phyloP scores from a whole-genome alignment of 192 early-diverging fungal genomes.

The Chytriomyces confervae region DNA sequence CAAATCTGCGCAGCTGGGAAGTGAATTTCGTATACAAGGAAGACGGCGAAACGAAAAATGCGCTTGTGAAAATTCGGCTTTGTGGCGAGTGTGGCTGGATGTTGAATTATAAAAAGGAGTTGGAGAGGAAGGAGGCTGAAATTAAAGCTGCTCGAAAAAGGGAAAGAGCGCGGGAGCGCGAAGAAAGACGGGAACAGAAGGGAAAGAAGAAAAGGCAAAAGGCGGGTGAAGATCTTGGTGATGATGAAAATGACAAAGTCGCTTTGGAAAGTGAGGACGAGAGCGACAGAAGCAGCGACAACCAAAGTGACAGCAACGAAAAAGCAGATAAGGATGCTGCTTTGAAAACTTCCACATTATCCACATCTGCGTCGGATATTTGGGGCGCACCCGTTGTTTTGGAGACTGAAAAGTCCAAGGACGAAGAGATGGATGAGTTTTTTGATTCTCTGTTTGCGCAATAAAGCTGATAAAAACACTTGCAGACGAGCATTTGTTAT shows the following conservation, averaged over 20 bases:
- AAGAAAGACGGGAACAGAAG: conserved; percentile 4
- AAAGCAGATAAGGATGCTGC: conserved; percentile 18
- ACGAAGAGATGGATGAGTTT: conserved; percentile 72
- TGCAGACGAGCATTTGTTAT: too few relatives aligned
- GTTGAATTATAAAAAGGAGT: conserved; percentile 74
- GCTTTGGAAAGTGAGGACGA: neutral
- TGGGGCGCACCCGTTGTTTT: conserved; percentile 28
- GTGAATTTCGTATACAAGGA: conserved; percentile 86
- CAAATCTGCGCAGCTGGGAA: conserved; percentile 76
- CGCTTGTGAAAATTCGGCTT: conserved; percentile 80
- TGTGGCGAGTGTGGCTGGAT: conserved; percentile 72
- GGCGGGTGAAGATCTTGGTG: conserved; percentile 31
- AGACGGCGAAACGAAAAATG: conserved; percentile 73
- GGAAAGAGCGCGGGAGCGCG: conserved; percentile 5
- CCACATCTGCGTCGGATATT: neutral
- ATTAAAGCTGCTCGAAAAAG: conserved; percentile 30
- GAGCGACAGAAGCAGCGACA: conserved; percentile 7
- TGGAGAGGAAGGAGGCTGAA: conserved; percentile 45
- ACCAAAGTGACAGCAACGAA: conserved; percentile 14
- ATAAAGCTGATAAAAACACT: conserved; percentile 12
- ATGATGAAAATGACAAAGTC: conserved; percentile 29
- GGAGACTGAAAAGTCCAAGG: conserved; percentile 44
- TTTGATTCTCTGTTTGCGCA: conserved; percentile 65
- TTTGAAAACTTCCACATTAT: conserved; percentile 41
- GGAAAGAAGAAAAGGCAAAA: conserved; percentile 9